Conservation (phyloP, 306 rosid genomes). For the Gastrolobium villosum region DNA sequence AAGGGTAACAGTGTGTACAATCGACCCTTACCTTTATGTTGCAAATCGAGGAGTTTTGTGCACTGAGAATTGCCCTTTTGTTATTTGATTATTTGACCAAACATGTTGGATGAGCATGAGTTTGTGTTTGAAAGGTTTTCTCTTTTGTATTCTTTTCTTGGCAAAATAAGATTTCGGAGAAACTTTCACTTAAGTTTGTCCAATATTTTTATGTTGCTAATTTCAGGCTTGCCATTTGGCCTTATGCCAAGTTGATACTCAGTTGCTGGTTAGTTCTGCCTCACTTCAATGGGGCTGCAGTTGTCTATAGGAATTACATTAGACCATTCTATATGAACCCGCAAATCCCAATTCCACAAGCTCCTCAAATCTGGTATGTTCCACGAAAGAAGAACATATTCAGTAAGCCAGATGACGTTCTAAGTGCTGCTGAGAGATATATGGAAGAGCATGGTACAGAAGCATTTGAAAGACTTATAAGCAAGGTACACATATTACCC, state of each 20-base stretch:
- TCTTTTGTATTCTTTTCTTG: not conserved
- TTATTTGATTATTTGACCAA: not conserved
- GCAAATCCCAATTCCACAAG: constrained; percentile 56
- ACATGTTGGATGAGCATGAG: not conserved
- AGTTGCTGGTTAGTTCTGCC: constrained; percentile 96
- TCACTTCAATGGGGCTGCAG: constrained; percentile 91
- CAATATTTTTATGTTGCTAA: not conserved
- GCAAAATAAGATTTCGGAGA: no score
- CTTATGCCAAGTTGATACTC: constrained; percentile 79
- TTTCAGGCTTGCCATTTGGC: constrained; percentile 85
- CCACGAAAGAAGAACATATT: constrained; percentile 74
- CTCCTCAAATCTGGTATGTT: constrained; percentile 78
- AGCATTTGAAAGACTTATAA: constrained; percentile 85
- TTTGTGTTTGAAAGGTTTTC: not conserved
- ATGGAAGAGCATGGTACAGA: constrained; percentile 84
- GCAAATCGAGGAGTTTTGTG: no score
- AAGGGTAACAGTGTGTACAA: no score
- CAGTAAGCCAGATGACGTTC: constrained; percentile 72
- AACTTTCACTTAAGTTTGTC: no score
- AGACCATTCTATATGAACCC: constrained; percentile 91
- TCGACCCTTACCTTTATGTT: no score
- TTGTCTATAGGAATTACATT: constrained; percentile 77
- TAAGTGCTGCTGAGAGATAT: constrained; percentile 82
- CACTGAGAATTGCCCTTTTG: no score
- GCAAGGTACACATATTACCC: constrained; percentile 58